Conservation (phyloP, 306 rosid genomes). For the Malus asiatica region DNA sequence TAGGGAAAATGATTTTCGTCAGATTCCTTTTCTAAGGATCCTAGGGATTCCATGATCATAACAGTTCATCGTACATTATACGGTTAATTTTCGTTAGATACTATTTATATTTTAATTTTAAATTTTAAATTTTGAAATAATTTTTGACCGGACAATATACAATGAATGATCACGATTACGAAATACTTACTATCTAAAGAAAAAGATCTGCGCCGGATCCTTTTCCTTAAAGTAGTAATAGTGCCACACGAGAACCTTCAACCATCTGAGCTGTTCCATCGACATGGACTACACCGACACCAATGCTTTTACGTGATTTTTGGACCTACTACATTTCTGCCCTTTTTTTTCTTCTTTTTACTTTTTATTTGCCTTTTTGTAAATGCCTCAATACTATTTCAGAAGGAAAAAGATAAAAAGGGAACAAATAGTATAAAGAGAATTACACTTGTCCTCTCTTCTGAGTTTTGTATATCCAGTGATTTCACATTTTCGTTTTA, state of each 20-base stretch:
- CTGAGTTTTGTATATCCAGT: no score
- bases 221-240: no score
- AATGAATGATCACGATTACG: rapidly evolving
- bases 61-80: no score
- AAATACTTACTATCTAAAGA: rapidly evolving
- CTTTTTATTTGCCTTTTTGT: not conserved
- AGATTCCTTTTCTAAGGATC: no score
- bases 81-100: rapidly evolving
- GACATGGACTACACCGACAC: not conserved
- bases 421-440: not conserved
- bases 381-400: not conserved
- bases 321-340: not conserved
- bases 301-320: not conserved
- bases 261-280: not conserved
- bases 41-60: rapidly evolving
- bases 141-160: rapidly evolving
- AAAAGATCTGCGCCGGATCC: no score
- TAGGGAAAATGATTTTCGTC: no score
- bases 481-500: not conserved
- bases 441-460: not conserved
- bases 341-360: not conserved
- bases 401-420: not conserved
- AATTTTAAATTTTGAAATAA: no score
- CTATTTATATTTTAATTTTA: no score
- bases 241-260: not conserved